Percentiles rank a stretch among this genome's conserved stretches.
Evolutionary conservation across 495 filamentous ascomycete species (phyloP).

Genomic region (Aspergillus baeticus): DNA sequence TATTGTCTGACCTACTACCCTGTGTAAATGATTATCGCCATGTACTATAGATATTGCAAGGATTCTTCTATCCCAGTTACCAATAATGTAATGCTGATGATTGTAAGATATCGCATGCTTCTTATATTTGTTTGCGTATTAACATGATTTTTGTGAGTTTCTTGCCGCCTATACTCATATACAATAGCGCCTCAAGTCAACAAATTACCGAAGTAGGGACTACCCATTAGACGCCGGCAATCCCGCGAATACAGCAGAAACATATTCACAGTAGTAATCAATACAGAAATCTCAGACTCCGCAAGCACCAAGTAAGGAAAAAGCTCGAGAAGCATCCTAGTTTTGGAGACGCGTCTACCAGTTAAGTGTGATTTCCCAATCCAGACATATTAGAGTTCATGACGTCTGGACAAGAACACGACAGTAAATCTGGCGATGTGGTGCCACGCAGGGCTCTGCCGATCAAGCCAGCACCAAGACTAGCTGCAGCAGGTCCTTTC

Average conservation of each 20-base stretch:
- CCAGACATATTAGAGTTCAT: not conserved
- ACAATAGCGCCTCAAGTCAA: no score
- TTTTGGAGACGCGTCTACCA: not conserved
- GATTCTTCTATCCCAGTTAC: not conserved
- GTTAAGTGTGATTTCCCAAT: not conserved
- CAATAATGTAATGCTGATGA: not conserved
- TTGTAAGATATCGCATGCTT: not conserved
- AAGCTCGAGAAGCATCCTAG: no score
- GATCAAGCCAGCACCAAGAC: slow-evolving; percentile 15
- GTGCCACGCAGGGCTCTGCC: slow-evolving; percentile 13
- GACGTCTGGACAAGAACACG: slow-evolving; percentile 8
- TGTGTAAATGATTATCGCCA: slow-evolving; percentile 10
- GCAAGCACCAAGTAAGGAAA: no score
- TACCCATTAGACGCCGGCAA: no score
- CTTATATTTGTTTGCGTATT: not conserved
- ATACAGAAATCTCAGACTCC: no score
- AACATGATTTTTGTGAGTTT: no score
- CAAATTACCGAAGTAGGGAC: no score
- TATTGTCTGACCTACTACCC: not conserved
- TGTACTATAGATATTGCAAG: slow-evolving; percentile 15
- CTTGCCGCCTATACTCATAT: not conserved
- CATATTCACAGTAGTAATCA: no score
- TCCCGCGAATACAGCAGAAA: no score
- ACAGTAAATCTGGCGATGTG: not conserved
- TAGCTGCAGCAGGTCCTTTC: slow-evolving; percentile 19